Evolutionary conservation across 1,284 basidiomycete species (phyloP), one percentile per base, ranked within the genome.

Genomic region (Apiotrichum gracile): DNA sequence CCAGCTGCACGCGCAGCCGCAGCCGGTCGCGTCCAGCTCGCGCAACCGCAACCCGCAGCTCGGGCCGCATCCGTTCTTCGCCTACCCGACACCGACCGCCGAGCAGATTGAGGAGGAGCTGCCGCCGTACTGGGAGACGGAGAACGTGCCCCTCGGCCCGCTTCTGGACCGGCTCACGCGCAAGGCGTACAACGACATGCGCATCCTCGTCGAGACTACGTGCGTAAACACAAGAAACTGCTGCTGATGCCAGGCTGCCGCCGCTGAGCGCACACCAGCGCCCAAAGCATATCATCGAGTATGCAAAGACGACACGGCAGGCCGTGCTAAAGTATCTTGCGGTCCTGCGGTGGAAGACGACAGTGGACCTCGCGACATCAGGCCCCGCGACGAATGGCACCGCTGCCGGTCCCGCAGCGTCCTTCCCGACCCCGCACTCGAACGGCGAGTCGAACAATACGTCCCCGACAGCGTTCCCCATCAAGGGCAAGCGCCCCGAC

Each of bases 291-390:
- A 63, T 73, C 35, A 70, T 72, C 33, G 63, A 69, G 25, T 72
- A 67, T 43, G 70, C 71, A 26, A 68, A 67, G 51, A 52, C 60
- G 4, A 69, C 69, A 3, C 64, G 71, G 7, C 71, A 73, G 57
- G 61, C 68, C 1, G 53, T 69, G 16, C 59, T 73, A 17, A 73
- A 73, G 60, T 70, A 72, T 41, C 64, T 73, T 12, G 71, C 71
- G 3, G 58, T 73, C 14, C 55, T 73, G 13, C 61, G 71, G 24
- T 73, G 71, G 71, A 73, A 73, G 52, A 59, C 61, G 17, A 58
- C 64, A 12, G 71, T 70, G 17, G 71, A 73, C 47, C 43, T 69
- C 3, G 55, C 62, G 2, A 51, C 52, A 14, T 24, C 49, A 5
- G 39, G 45, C 21, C 22, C 47, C 17, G 26, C 25, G 19, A 35